Evolutionary conservation across 2,329 filamentous ascomycete genomes (phyloP).

Genomic region (Aspergillus ustus): DNA sequence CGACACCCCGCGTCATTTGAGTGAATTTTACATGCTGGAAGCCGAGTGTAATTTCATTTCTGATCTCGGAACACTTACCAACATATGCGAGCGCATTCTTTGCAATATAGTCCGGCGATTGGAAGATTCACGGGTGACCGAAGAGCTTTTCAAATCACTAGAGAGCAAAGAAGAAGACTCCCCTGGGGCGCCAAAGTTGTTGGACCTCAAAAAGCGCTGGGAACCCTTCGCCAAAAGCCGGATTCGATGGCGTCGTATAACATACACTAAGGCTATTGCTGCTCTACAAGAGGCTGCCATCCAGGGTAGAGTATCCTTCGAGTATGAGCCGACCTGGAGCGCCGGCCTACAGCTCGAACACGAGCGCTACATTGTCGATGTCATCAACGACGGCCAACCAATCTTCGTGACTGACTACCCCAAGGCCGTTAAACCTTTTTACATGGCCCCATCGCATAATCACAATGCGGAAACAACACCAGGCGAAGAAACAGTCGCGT

Average conservation of each 20-base stretch:
- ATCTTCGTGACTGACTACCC: conserved; percentile 95
- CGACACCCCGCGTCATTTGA: conserved; percentile 90
- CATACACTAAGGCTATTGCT: conserved; percentile 78
- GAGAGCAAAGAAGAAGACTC: conserved; percentile 43
- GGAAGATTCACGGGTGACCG: conserved; percentile 54
- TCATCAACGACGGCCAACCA: conserved; percentile 67
- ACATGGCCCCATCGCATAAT: conserved; percentile 66
- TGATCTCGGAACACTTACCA: conserved; percentile 72
- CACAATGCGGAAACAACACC: neutral
- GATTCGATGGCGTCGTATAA: conserved; percentile 74
- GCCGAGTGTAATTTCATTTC: conserved; percentile 82
- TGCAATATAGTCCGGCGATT: conserved; percentile 59
- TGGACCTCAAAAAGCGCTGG: conserved; percentile 72
- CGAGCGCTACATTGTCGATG: conserved; percentile 81
- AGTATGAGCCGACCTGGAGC: conserved; percentile 71
- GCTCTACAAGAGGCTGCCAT: conserved; percentile 65
- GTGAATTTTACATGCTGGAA: conserved; percentile 99
- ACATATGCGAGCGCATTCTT: conserved; percentile 79
- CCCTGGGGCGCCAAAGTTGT: conserved; percentile 39
- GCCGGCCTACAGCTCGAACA: conserved; percentile 85
- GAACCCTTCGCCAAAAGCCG: conserved; percentile 60
- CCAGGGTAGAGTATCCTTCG: conserved; percentile 60
- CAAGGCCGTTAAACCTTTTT: conserved; percentile 88
- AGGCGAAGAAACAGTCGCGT: conserved; percentile 65
- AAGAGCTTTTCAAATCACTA: conserved; percentile 59